phyloP scores from a whole-genome alignment of 2,329 filamentous ascomycete genomes.

The Cordyceps tenuipes region DNA sequence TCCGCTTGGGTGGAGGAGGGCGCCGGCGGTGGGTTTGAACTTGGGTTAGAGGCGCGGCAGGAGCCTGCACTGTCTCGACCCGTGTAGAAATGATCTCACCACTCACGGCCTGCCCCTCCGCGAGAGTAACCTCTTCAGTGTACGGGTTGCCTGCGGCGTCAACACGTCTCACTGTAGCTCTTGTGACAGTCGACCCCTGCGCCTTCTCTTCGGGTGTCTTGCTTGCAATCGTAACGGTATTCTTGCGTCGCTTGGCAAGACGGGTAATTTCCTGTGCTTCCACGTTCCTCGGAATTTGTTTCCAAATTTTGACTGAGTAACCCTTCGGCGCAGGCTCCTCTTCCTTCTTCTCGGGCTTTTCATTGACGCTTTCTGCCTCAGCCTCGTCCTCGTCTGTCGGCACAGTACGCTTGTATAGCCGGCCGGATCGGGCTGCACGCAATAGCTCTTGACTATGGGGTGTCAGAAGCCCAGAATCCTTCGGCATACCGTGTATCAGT shows the following conservation, averaged over 20 bases:
- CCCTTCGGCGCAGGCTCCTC: constrained; percentile 48
- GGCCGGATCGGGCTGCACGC: constrained; percentile 69
- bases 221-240: constrained; percentile 48
- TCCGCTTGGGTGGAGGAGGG: constrained; percentile 71
- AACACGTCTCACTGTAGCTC: constrained; percentile 69
- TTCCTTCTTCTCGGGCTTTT: constrained; percentile 54
- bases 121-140: constrained; percentile 74
- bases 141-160: constrained; percentile 75
- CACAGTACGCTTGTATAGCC: constrained; percentile 63
- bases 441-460: constrained; percentile 76
- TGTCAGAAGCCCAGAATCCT: constrained; percentile 69
- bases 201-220: constrained; percentile 38
- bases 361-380: constrained; percentile 38
- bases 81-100: constrained; percentile 67
- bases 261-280: constrained; percentile 45
- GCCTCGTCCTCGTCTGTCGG: constrained; percentile 52
- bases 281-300: constrained; percentile 50
- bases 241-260: constrained; percentile 54
- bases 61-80: constrained; percentile 34
- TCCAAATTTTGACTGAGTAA: constrained; percentile 52
- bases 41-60: constrained; percentile 49
- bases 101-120: constrained; percentile 70
- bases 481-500: constrained; percentile 72
- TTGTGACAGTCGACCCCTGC: constrained; percentile 54
- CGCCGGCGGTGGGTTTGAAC: constrained; percentile 47